These are phyloP conservation scores for Phytophthora palmivora DNA, from an alignment of 352 stramenopile species.

Conservation along the genomic window DNA sequence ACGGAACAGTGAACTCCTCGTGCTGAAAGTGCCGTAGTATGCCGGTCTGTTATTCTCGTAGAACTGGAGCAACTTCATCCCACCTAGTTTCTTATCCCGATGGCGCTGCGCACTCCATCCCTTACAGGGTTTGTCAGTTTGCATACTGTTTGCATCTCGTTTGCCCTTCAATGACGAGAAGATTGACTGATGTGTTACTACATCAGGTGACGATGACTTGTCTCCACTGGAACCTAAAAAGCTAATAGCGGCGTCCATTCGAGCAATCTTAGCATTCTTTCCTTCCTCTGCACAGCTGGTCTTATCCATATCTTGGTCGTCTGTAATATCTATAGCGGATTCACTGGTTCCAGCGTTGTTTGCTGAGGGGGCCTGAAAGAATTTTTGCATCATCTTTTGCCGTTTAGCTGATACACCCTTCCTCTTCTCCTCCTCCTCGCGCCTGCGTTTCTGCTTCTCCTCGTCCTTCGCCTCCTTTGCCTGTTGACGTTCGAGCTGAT, in stretches of 20 bases:
- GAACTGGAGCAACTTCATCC: conserved; percentile 91
- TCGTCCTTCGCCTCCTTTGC: conserved; percentile 80
- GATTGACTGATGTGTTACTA: conserved; percentile 22
- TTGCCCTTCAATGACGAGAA: conserved; percentile 40
- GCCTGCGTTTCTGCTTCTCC: conserved; percentile 59
- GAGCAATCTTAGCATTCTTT: conserved; percentile 45
- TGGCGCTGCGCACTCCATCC: conserved; percentile 62
- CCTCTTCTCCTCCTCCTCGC: conserved; percentile 50
- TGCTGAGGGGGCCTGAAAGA: conserved; percentile 40
- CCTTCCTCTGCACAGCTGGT: conserved; percentile 10
- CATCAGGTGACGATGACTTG: neutral
- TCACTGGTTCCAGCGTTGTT: conserved; percentile 16
- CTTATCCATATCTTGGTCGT: conserved; percentile 11
- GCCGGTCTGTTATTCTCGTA: conserved; percentile 84
- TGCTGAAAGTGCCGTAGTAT: conserved; percentile 83
- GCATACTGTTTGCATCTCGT: conserved; percentile 20
- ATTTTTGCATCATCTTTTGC: conserved; percentile 69
- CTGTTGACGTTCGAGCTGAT: conserved; percentile 62
- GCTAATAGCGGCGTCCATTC: conserved; percentile 56
- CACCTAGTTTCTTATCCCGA: conserved; percentile 63
- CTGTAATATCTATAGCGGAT: conserved; percentile 31
- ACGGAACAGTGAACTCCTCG: conserved; percentile 57
- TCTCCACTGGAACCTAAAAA: conserved; percentile 27
- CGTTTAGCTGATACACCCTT: conserved; percentile 51
- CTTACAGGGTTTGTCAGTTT: conserved; percentile 28